Conservation (phyloP, 768 basidiomycete genomes). For the Tulasnella sp. region DNA sequence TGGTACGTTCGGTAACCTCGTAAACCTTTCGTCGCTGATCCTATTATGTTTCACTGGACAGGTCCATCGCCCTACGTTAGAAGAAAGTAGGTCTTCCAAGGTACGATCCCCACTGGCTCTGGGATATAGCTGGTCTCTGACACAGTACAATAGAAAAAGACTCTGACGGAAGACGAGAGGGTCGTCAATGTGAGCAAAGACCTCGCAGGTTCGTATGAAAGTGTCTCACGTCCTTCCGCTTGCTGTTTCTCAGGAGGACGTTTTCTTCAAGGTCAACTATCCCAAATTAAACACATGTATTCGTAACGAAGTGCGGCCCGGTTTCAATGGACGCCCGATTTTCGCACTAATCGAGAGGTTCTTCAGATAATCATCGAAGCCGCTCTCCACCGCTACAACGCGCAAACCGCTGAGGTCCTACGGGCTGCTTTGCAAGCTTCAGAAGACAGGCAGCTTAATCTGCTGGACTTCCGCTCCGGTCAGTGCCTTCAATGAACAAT, state of each 20-base stretch:
- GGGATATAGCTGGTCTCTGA: not conserved
- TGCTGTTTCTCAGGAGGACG: constrained; percentile 54
- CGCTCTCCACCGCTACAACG: constrained; percentile 79
- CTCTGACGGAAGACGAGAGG: constrained; percentile 51
- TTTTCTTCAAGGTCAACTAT: constrained; percentile 86
- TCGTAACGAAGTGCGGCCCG: constrained; percentile 72
- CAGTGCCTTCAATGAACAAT: not conserved
- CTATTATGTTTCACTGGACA: not conserved
- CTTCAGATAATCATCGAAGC: constrained; percentile 75
- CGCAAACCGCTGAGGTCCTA: constrained; percentile 69
- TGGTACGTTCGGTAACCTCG: constrained; percentile 55
- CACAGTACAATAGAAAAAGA: not conserved
- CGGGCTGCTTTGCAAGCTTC: constrained; percentile 71
- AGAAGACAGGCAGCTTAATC: constrained; percentile 61
- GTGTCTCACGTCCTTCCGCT: not conserved
- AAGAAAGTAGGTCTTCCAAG: not conserved
- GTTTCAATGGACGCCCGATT: constrained; percentile 24
- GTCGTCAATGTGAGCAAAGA: constrained; percentile 65
- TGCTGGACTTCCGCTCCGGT: constrained; percentile 48
- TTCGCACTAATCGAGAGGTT: constrained; percentile 31
- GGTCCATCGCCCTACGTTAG: not conserved
- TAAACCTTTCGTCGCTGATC: not conserved
- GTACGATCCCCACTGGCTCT: not conserved
- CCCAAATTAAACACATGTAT: constrained; percentile 85
- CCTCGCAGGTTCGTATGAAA: constrained; percentile 5